These are phyloP conservation scores for Nicotiana undulata DNA, from an alignment of 257 asterid genomes.

Conservation along the genomic window DNA sequence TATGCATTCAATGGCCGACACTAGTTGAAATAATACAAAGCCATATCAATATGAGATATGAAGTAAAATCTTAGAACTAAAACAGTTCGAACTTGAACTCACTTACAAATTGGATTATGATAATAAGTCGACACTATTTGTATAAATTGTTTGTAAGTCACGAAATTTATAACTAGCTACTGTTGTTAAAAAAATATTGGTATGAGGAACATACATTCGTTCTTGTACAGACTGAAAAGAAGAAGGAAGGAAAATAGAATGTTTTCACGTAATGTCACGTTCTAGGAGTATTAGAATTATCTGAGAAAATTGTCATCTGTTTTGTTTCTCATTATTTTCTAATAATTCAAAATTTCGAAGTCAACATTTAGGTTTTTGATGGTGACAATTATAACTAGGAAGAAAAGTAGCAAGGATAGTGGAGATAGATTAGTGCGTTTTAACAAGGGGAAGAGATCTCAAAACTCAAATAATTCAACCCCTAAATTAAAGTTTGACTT, in stretches of 20 bases:
- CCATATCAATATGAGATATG: background rate
- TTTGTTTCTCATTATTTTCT: too few relatives aligned
- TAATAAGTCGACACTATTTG: background rate
- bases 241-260: background rate
- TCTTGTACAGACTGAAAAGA: background rate
- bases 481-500: too few relatives aligned
- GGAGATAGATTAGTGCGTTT: too few relatives aligned
- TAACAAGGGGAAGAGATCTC: too few relatives aligned
- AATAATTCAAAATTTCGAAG: too few relatives aligned
- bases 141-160: background rate
- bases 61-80: background rate
- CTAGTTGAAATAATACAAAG: background rate
- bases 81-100: background rate
- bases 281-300: background rate
- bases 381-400: too few relatives aligned
- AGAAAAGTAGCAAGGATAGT: too few relatives aligned
- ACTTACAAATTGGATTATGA: background rate
- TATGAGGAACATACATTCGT: background rate
- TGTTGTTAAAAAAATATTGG: background rate
- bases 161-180: background rate
- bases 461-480: too few relatives aligned
- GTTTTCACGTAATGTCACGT: background rate
- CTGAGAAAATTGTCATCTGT: background rate
- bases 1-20: background rate
- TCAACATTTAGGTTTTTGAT: too few relatives aligned